phyloP scores from a whole-genome alignment of 495 filamentous ascomycete species.

The Penicillium daleae region DNA sequence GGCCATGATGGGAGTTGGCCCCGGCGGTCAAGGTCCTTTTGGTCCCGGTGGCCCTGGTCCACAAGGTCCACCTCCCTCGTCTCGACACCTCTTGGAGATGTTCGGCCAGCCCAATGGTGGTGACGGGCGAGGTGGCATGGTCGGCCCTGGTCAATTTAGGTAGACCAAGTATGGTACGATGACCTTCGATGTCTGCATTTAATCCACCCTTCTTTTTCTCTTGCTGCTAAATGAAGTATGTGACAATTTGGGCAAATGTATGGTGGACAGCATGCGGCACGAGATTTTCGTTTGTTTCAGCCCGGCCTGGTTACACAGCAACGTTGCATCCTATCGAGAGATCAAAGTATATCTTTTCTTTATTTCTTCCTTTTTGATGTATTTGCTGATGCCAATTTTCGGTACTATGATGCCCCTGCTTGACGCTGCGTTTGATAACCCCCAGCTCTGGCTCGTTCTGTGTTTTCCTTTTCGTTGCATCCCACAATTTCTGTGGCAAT shows the following conservation, averaged over 20 bases:
- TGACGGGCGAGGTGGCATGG: conserved; percentile 45
- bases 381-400: conserved; percentile 26
- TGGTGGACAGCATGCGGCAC: conserved; percentile 12
- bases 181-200: conserved; percentile 2
- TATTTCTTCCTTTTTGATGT: conserved; percentile 15
- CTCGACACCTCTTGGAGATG: conserved; percentile 51
- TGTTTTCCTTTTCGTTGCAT: conserved; percentile 12
- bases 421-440: conserved; percentile 11
- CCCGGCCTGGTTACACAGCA: conserved; percentile 17
- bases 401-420: conserved; percentile 24
- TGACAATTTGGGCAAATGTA: conserved; percentile 20
- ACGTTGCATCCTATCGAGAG: conserved; percentile 18
- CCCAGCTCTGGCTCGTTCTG: conserved; percentile 20
- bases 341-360: conserved; percentile 19
- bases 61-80: conserved; percentile 48
- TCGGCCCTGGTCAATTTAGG: conserved; percentile 47
- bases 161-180: conserved; percentile 14
- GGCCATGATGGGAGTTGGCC: conserved; percentile 44
- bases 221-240: conserved; percentile 15
- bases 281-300: conserved; percentile 8
- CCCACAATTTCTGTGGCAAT: neutral
- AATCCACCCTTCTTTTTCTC: conserved; percentile 2
- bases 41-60: conserved; percentile 44
- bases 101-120: conserved; percentile 47
- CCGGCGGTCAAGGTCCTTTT: conserved; percentile 41